Base-by-base conservation (phyloP, 2,329 filamentous ascomycete species). In the Alternaria alternata region DNA sequence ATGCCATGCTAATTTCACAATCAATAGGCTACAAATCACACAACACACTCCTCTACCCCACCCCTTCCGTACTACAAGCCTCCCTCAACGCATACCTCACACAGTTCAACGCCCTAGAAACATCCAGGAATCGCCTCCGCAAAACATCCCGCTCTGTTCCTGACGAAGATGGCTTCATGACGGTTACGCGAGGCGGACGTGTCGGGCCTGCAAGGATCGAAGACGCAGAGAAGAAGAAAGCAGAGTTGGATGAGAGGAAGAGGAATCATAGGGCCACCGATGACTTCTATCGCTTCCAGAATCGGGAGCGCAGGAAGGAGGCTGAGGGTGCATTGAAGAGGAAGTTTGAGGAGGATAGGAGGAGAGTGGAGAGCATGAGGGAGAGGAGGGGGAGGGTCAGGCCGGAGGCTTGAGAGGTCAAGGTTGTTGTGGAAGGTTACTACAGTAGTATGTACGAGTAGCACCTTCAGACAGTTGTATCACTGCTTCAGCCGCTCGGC, bases 131-230 rank as follows among this genome's bases (percentile, higher is more conserved):
- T 83, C 68, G 85, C 73, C 66, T 89, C 82, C 80, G 85, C 83
- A 74, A 90, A 81, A 75, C 86, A 56, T 82, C 90, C 62, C 88
- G 92, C 62, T 90, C 91, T 68, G 89, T 93, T 71, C 93, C 94
- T 0, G 95, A 99, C 77, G 94, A 93, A 73, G 95, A 99, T 78
- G 95, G 95, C 2, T 99, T 99, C 76, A 86, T 98, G 49, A 98
- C 94, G 4, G 95, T 99, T 24, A 91, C 89, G 1, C 86, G 91
- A 55, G 93, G 93, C 26, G 91, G 72, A 1, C 85, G 85, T 61
- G 85, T 85, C 7, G 91, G 90, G n/a, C 89, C 92, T 1, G 93
- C 91, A 2, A 86, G 89, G 55, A 85, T 88, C 63, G 90, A 90
- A 68, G 93, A 88, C 73, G 84, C 83, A 44, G 79, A 86, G 71